Conservation (phyloP, 2,329 filamentous ascomycete genomes). For the Alternaria hordeiaustralica region DNA sequence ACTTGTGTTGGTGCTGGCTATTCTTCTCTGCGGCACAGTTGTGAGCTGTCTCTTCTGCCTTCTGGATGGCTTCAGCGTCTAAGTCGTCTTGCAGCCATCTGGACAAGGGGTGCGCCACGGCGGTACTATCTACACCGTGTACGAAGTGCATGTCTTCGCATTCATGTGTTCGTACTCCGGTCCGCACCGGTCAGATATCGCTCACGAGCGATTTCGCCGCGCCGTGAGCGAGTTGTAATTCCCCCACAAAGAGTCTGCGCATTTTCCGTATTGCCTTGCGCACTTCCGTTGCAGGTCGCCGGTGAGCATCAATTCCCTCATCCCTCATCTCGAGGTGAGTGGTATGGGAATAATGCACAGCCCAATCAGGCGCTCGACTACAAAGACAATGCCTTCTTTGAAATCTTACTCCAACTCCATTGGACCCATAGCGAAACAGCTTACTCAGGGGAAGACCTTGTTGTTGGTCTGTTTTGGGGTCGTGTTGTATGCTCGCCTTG, state of each 20-base stretch:
- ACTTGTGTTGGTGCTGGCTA: slow-evolving; percentile 11
- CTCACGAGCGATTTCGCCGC: background rate
- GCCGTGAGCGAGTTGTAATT: background rate
- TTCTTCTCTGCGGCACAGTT: background rate
- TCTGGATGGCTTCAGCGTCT: background rate
- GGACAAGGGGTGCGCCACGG: background rate
- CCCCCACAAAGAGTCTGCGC: background rate
- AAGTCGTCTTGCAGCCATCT: background rate
- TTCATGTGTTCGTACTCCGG: background rate
- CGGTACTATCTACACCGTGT: background rate
- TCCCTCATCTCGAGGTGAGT: background rate
- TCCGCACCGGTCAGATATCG: slow-evolving; percentile 1
- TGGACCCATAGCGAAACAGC: background rate
- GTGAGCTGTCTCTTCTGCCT: background rate
- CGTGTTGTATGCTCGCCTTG: background rate
- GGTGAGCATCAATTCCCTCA: slow-evolving; percentile 8
- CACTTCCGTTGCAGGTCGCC: background rate
- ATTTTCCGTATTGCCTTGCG: background rate
- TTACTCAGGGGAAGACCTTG: background rate
- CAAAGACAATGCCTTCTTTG: slow-evolving; percentile 8
- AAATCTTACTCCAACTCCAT: background rate
- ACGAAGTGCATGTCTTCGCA: background rate
- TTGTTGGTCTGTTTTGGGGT: slow-evolving; percentile 1
- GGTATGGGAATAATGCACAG: slow-evolving; percentile 9
- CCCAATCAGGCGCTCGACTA: slow-evolving; percentile 7